Percentiles rank a stretch among this genome's conserved stretches.
These are phyloP conservation scores for Sordaria brevicollis DNA, from an alignment of 495 filamentous ascomycete species.

Conservation along the genomic window DNA sequence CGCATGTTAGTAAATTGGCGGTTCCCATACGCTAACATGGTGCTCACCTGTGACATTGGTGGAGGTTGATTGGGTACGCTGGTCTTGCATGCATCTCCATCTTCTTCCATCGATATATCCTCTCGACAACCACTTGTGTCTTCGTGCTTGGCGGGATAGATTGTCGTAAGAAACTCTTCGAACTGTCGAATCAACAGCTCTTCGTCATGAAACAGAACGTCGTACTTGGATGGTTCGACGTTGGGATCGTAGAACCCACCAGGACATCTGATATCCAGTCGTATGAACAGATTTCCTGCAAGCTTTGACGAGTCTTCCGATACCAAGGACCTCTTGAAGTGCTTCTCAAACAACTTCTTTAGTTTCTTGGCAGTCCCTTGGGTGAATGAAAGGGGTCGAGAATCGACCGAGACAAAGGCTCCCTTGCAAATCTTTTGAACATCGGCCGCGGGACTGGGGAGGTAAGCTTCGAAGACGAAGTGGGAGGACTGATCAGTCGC, in stretches of 20 bases:
- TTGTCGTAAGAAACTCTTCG: constrained; percentile 41
- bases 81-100: background rate
- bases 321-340: constrained; percentile 3
- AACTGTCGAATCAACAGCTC: constrained; percentile 37
- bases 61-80: background rate
- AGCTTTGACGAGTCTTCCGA: constrained; percentile 1
- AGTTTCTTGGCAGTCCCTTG: constrained; percentile 61
- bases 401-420: constrained; percentile 67
- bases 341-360: constrained; percentile 25
- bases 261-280: constrained; percentile 62
- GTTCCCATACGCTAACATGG: background rate
- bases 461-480: constrained; percentile 42
- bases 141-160: constrained; percentile 23
- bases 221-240: constrained; percentile 83
- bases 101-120: background rate
- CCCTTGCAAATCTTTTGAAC: constrained; percentile 46
- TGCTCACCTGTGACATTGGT: background rate
- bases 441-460: constrained; percentile 45
- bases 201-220: constrained; percentile 66
- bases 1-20: background rate
- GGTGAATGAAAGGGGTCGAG: constrained; percentile 55
- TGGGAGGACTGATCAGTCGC: background rate
- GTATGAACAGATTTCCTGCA: constrained; percentile 58
- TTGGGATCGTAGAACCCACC: constrained; percentile 73
- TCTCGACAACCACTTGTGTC: background rate